Conservation (phyloP, 2,329 filamentous ascomycete genomes). For the Fusarium chaquense region DNA sequence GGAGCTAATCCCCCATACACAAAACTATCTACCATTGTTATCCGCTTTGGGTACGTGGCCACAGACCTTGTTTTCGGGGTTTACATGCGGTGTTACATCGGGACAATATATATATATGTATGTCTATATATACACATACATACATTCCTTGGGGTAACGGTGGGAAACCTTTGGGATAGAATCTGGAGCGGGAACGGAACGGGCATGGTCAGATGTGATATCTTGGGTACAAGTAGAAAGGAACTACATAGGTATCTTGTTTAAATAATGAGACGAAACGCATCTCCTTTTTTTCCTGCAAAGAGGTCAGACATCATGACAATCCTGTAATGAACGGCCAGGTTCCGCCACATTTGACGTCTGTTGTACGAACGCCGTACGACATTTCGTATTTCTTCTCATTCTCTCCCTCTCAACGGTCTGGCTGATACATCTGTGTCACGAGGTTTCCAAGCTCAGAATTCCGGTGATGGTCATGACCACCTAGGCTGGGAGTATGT, state of each 20-base stretch:
- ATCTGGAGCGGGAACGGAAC: slow-evolving; percentile 9
- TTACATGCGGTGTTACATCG: slow-evolving; percentile 46
- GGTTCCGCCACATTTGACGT: slow-evolving; percentile 37
- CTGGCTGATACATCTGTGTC: slow-evolving; percentile 9
- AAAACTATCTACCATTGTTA: background rate
- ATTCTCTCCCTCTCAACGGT: slow-evolving; percentile 12
- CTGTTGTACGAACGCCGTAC: slow-evolving; percentile 40
- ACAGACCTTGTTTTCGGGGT: slow-evolving; percentile 34
- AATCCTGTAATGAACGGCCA: slow-evolving; percentile 1
- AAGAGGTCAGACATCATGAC: background rate
- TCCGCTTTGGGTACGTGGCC: slow-evolving; percentile 39
- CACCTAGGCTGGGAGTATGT: slow-evolving; percentile 7
- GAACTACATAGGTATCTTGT: slow-evolving; percentile 8
- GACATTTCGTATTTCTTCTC: slow-evolving; percentile 40
- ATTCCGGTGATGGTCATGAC: slow-evolving; percentile 4
- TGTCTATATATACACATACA: slow-evolving; percentile 12
- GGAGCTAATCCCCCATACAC: slow-evolving; percentile 6
- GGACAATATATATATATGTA: slow-evolving; percentile 26
- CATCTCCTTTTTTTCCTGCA: slow-evolving; percentile 28
- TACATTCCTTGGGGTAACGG: slow-evolving; percentile 11
- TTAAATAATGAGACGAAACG: slow-evolving; percentile 38
- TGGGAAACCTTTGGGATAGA: slow-evolving; percentile 22
- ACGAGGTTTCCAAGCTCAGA: slow-evolving; percentile 10
- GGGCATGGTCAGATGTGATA: slow-evolving; percentile 9
- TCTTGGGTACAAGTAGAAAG: slow-evolving; percentile 24